phyloP scores from a whole-genome alignment of 257 asterid genomes.

The Primulina eburnea region DNA sequence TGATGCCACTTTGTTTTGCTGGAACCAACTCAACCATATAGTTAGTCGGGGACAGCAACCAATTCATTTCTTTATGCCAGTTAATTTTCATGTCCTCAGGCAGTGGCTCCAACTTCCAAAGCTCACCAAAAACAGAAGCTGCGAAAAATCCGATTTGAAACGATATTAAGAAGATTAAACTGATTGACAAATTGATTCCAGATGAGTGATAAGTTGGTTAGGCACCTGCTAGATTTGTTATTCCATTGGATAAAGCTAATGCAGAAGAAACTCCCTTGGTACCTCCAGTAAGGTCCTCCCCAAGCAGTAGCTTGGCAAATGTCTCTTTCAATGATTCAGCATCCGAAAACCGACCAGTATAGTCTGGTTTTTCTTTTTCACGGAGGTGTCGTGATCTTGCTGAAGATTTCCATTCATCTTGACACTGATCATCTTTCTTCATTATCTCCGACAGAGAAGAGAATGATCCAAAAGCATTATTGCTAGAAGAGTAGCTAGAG shows the following conservation, averaged over 20 bases:
- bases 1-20: conserved; percentile 59
- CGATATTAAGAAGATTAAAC: background rate
- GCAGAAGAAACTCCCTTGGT: conserved; percentile 66
- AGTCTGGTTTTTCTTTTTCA: conserved; percentile 36
- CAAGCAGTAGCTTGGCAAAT: conserved; percentile 74
- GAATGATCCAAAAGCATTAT: conserved; percentile 64
- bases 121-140: conserved; percentile 96
- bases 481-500: conserved; percentile 84
- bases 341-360: conserved; percentile 33
- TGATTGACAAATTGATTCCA: background rate
- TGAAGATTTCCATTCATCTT: conserved; percentile 53
- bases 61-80: conserved; percentile 84
- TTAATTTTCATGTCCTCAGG: conserved; percentile 67
- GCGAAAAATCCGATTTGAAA: conserved; percentile 22
- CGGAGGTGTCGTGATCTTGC: conserved; percentile 42
- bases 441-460: conserved; percentile 61
- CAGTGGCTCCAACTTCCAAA: conserved; percentile 95
- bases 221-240: conserved; percentile 70
- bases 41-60: conserved; percentile 88
- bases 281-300: conserved; percentile 90
- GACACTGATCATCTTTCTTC: conserved; percentile 59
- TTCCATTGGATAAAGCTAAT: conserved; percentile 83
- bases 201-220: background rate
- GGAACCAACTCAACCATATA: conserved; percentile 95
- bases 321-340: conserved; percentile 72